phyloP scores from a whole-genome alignment of 2,329 filamentous ascomycete genomes.

The Didymella keratinophila region DNA sequence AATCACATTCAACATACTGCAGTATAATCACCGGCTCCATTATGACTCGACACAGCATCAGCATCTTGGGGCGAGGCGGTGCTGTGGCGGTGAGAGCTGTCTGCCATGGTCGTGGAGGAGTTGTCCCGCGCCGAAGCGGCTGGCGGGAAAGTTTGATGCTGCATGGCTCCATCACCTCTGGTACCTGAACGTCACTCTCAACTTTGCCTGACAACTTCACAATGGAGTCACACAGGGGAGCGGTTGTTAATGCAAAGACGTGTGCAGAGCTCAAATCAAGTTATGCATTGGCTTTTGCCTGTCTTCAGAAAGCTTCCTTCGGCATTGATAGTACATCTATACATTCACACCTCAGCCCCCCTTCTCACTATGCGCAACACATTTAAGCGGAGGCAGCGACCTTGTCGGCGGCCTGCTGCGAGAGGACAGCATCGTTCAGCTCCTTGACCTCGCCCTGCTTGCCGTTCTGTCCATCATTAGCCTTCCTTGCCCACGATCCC shows the following conservation, averaged over 20 bases:
- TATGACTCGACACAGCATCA: constrained; percentile 15
- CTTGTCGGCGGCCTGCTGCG: constrained; percentile 56
- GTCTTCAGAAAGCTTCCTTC: constrained; percentile 27
- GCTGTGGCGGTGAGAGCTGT: constrained; percentile 37
- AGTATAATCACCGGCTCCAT: constrained; percentile 30
- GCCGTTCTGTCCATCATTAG: constrained; percentile 73
- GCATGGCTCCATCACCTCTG: constrained; percentile 15
- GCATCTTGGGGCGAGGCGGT: constrained; percentile 27
- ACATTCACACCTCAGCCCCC: constrained; percentile 36
- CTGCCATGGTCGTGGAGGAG: constrained; percentile 48
- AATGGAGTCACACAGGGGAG: constrained; percentile 17
- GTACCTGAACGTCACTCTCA: constrained; percentile 12
- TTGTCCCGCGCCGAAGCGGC: constrained; percentile 38
- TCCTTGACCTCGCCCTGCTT: constrained; percentile 89
- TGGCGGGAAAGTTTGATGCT: constrained; percentile 30
- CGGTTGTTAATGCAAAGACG: neutral
- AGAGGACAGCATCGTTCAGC: constrained; percentile 65
- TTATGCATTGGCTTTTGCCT: constrained; percentile 40
- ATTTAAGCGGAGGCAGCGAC: constrained; percentile 38
- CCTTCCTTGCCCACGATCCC: constrained; percentile 38
- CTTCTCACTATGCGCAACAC: constrained; percentile 14
- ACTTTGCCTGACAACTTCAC: constrained; percentile 4
- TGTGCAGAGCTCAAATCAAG: constrained; percentile 32
- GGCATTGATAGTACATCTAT: constrained; percentile 50
- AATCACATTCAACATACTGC: neutral